phyloP scores from a whole-genome alignment of 768 basidiomycete genomes.

The Termitomyces sp. region DNA sequence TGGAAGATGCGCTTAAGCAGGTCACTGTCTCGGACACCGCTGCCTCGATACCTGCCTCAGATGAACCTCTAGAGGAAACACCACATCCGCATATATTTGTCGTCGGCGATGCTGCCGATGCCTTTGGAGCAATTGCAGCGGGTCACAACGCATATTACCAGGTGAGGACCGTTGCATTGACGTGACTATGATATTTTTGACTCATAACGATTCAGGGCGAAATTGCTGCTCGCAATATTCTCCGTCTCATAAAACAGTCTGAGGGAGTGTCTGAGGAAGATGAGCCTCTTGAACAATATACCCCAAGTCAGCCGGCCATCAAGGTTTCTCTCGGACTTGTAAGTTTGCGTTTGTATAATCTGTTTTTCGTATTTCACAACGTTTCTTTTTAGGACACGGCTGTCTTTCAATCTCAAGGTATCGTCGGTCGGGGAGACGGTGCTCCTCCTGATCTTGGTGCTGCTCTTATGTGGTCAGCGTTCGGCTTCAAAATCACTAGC shows the following conservation, averaged over 20 bases:
- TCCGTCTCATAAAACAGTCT: slow-evolving; percentile 35
- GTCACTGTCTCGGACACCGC: slow-evolving; percentile 19
- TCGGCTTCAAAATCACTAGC: slow-evolving; percentile 34
- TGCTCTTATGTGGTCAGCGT: slow-evolving; percentile 41
- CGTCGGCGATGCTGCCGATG: slow-evolving; percentile 60
- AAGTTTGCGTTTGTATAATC: slow-evolving; percentile 18
- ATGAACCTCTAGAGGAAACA: slow-evolving; percentile 14
- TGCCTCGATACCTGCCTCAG: too few relatives aligned
- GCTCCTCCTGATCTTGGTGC: slow-evolving; percentile 47
- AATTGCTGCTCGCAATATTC: slow-evolving; percentile 52
- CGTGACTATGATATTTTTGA: too few relatives aligned
- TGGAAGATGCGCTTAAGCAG: slow-evolving; percentile 19
- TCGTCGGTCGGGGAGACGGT: slow-evolving; percentile 40
- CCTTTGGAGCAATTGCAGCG: slow-evolving; percentile 59
- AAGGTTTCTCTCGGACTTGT: slow-evolving; percentile 62
- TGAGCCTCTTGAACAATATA: slow-evolving; percentile 39
- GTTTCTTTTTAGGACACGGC: slow-evolving; percentile 23
- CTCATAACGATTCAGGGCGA: slow-evolving; percentile 32
- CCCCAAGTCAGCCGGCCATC: slow-evolving; percentile 47
- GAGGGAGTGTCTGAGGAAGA: slow-evolving; percentile 9
- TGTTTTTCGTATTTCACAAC: neutral
- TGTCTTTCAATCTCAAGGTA: slow-evolving; percentile 44
- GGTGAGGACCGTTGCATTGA: slow-evolving; percentile 22
- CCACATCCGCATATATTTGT: slow-evolving; percentile 56
- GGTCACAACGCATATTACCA: slow-evolving; percentile 56